phyloP scores from a whole-genome alignment of 2,329 filamentous ascomycete species.

The Hirsutella thompsonii region DNA sequence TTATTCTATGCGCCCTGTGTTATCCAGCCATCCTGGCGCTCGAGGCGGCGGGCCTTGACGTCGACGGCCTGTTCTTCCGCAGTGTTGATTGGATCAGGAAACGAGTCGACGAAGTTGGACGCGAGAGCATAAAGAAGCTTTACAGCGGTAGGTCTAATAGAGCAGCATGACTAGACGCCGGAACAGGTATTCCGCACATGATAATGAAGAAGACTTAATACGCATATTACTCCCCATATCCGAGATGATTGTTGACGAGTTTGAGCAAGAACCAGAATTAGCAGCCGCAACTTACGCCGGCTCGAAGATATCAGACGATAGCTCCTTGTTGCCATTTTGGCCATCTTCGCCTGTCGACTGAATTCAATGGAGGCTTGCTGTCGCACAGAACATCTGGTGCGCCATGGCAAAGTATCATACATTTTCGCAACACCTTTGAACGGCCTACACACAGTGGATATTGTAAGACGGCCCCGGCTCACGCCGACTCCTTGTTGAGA shows the following conservation, averaged over 20 bases:
- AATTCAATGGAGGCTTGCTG: too few relatives aligned
- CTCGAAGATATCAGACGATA: too few relatives aligned
- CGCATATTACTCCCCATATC: neutral
- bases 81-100: slow-evolving; percentile 8
- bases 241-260: neutral
- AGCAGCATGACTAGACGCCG: slow-evolving; percentile 10
- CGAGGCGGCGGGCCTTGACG: slow-evolving; percentile 19
- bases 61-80: slow-evolving; percentile 14
- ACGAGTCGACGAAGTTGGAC: slow-evolving; percentile 3
- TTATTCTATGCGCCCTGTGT: slow-evolving; percentile 17
- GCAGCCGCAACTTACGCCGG: too few relatives aligned
- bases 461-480: too few relatives aligned
- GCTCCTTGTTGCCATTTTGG: too few relatives aligned
- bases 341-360: too few relatives aligned
- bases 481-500: too few relatives aligned
- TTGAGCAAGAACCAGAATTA: too few relatives aligned
- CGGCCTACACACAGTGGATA: too few relatives aligned
- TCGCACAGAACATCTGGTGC: too few relatives aligned
- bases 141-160: slow-evolving; percentile 8
- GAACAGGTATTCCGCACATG: neutral
- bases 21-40: slow-evolving; percentile 14
- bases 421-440: too few relatives aligned
- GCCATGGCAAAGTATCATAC: too few relatives aligned
- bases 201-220: neutral
- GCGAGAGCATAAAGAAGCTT: slow-evolving; percentile 1